Evolutionary conservation across 2,329 filamentous ascomycete genomes (phyloP).

Genomic region (Cladosporium sp.): DNA sequence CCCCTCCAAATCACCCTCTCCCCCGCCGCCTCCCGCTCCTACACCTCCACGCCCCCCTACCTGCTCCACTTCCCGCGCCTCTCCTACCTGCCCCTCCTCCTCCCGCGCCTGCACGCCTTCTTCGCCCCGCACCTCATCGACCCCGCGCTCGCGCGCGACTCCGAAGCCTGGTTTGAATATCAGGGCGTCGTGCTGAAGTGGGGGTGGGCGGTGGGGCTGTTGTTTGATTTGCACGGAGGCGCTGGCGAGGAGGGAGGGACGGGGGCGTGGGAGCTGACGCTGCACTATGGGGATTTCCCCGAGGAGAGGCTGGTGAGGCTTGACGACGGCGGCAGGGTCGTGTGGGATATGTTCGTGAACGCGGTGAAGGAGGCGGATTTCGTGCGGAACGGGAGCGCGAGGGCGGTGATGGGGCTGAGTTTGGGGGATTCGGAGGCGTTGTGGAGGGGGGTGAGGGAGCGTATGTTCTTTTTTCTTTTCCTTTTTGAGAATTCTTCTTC

Average conservation of each 20-base stretch:
- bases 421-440: constrained; percentile 76
- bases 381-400: constrained; percentile 77
- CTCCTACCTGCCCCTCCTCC: constrained; percentile 62
- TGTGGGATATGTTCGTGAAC: constrained; percentile 63
- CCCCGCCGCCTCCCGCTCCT: constrained; percentile 54
- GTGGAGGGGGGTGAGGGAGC: constrained; percentile 73
- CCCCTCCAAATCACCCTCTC: constrained; percentile 55
- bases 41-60: constrained; percentile 55
- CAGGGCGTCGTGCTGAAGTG: constrained; percentile 64
- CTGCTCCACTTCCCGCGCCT: constrained; percentile 58
- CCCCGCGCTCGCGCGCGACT: constrained; percentile 41
- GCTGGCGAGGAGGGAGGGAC: constrained; percentile 29
- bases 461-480: constrained; percentile 39
- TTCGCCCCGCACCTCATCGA: constrained; percentile 55
- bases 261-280: constrained; percentile 37
- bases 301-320: constrained; percentile 52
- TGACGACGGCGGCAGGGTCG: constrained; percentile 48
- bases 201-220: constrained; percentile 63
- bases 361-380: constrained; percentile 78
- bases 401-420: constrained; percentile 82
- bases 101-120: constrained; percentile 57
- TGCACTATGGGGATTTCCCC: constrained; percentile 56
- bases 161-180: constrained; percentile 59
- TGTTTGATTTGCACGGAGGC: constrained; percentile 60
- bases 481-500: background rate